These are phyloP conservation scores for Raphanus raphanistrum DNA, from an alignment of 345 rosid species.

Conservation along the genomic window DNA sequence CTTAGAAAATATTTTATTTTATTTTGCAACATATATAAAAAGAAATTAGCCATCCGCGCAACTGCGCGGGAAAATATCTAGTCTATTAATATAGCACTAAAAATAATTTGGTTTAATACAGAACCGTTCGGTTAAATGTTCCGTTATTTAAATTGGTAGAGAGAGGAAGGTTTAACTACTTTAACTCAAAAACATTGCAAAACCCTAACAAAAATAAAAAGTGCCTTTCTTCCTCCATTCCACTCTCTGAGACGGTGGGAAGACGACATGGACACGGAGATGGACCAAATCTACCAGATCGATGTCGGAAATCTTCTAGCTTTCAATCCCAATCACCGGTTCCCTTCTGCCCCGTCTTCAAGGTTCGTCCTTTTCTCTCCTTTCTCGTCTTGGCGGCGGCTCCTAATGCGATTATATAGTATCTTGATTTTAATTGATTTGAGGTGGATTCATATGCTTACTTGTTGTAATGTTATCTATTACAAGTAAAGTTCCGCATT, in stretches of 20 bases:
- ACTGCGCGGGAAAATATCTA: too few species aligned
- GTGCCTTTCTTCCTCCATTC: neutral
- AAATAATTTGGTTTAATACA: too few species aligned
- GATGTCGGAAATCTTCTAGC: conserved; percentile 80
- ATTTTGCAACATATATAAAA: too few species aligned
- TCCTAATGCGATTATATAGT: neutral
- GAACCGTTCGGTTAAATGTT: neutral
- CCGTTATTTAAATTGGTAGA: neutral
- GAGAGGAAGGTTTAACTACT: neutral
- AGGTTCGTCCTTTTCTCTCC: conserved; percentile 45
- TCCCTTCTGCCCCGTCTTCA: conserved; percentile 54
- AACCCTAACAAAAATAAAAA: conserved; percentile 30
- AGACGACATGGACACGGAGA: conserved; percentile 45
- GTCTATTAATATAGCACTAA: too few species aligned
- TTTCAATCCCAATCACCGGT: conserved; percentile 53
- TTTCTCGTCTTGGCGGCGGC: conserved; percentile 16
- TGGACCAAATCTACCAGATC: conserved; percentile 36
- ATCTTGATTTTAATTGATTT: neutral
- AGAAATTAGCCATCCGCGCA: too few species aligned
- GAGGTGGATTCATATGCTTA: conserved; percentile 7
- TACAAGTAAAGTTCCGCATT: conserved; percentile 6
- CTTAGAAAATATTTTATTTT: too few species aligned
- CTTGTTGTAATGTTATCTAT: neutral
- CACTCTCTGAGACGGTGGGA: conserved; percentile 13
- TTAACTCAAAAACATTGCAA: conserved; percentile 16